Base-by-base conservation (phyloP, 495 filamentous ascomycete genomes). In the Thozetella sp. region DNA sequence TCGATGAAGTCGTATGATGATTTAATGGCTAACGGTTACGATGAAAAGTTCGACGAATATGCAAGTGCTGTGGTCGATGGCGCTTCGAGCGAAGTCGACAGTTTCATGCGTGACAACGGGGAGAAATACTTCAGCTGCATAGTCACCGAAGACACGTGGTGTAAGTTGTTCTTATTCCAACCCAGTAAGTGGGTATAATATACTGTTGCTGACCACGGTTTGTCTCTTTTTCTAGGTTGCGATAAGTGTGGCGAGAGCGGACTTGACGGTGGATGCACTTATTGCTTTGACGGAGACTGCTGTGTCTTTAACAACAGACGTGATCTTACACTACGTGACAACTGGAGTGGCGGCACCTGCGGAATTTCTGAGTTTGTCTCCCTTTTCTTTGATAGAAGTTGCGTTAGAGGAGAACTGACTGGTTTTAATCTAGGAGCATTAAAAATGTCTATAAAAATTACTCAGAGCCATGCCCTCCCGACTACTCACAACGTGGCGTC, bases 401-500 rank as follows among this genome's bases (percentile, higher is more conserved):
- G n/a, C n/a, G n/a, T n/a, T n/a, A n/a, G n/a, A n/a, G n/a, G n/a
- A n/a, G n/a, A n/a, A n/a, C n/a, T n/a, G n/a, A n/a, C n/a, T n/a
- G n/a, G n/a, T n/a, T n/a, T n/a, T n/a, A 48, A 4, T 22, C 22
- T 25, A 22, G 20, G 50, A 23, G 50, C 20, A 4, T 23, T 22
- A 22, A 13, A 52, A 52, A 52, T 3, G 4, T 22, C 3, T 52
- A 25, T 13, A 4, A 22, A 13, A 52, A 52, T 25, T 15, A 2
- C 3, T 25, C 24, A 13, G 53, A 55, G 53, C 53, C 53, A 13
- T 55, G 53, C 26, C 53, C 53, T 9, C 53, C 53, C 11, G 23
- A 55, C 25, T 55, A 55, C 17, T 55, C 53, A 2, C 22, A 55
- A 22, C 53, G 53, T 3, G 53, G 37, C 26, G 3, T 24, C n/a